Conservation (phyloP, 140 eudicot species). For the Senecio squalidus region DNA sequence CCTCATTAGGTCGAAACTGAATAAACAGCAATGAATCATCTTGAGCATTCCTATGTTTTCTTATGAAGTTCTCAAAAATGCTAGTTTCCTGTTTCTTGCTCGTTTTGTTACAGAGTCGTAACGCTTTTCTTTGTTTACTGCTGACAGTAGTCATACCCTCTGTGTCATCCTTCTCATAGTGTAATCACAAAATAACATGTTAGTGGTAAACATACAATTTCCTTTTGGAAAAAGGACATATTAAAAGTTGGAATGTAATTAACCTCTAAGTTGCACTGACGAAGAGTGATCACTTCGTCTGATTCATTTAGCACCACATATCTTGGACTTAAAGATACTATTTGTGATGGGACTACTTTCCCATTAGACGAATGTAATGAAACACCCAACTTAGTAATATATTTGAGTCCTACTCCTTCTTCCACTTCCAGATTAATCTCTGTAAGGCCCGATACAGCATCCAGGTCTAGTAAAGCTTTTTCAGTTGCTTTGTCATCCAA, state of each 20-base stretch:
- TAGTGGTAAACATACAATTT: background rate
- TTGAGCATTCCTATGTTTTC: slow-evolving; percentile 65
- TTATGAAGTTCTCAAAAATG: slow-evolving; percentile 63
- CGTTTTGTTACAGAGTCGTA: slow-evolving; percentile 51
- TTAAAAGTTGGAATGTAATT: background rate
- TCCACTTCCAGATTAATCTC: slow-evolving; percentile 73
- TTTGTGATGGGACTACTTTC: slow-evolving; percentile 46
- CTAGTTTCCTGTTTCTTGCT: slow-evolving; percentile 39
- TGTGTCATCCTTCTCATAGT: slow-evolving; percentile 45
- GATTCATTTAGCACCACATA: slow-evolving; percentile 69
- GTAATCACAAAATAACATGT: slow-evolving; percentile 6
- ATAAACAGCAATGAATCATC: slow-evolving; percentile 64
- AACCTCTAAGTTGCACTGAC: slow-evolving; percentile 87
- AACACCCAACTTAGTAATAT: slow-evolving; percentile 67
- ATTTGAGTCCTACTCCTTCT: slow-evolving; percentile 37
- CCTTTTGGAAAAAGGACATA: background rate
- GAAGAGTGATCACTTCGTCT: slow-evolving; percentile 54
- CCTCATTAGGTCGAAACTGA: slow-evolving; percentile 59
- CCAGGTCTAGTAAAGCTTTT: slow-evolving; percentile 61
- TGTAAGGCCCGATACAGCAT: slow-evolving; percentile 85
- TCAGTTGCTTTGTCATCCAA: slow-evolving; percentile 54
- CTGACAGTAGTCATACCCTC: slow-evolving; percentile 41
- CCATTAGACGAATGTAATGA: slow-evolving; percentile 55
- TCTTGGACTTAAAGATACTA: slow-evolving; percentile 68
- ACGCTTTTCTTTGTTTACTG: slow-evolving; percentile 69